Conservation (phyloP, 1,284 basidiomycete species). For the Omphalotus olearius region DNA sequence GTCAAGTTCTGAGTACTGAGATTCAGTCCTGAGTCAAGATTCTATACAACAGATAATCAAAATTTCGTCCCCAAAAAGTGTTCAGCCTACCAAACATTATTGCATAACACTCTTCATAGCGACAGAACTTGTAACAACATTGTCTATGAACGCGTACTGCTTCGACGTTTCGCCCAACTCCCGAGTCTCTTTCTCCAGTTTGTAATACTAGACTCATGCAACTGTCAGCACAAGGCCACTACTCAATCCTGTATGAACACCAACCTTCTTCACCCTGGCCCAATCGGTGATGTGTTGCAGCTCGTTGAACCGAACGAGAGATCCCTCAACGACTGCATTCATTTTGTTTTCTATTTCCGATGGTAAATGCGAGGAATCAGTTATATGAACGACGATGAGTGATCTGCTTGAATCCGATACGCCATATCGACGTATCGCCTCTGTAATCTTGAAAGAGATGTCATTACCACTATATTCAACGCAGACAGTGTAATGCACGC, state of each 20-base stretch:
- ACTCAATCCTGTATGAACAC: constrained; percentile 11
- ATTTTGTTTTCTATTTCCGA: constrained; percentile 45
- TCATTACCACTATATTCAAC: not conserved
- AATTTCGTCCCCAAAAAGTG: too few relatives aligned
- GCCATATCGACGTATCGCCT: constrained; percentile 82
- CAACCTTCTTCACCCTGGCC: constrained; percentile 67
- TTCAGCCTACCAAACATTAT: constrained; percentile 20
- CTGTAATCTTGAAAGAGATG: constrained; percentile 63
- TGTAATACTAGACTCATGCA: constrained; percentile 57
- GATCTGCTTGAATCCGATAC: constrained; percentile 64
- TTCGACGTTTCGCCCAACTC: constrained; percentile 30
- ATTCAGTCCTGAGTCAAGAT: too few relatives aligned
- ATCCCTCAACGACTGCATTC: constrained; percentile 54
- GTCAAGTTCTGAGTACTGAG: too few relatives aligned
- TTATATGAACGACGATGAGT: constrained; percentile 73
- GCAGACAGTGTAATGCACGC: not conserved
- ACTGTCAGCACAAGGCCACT: too few relatives aligned
- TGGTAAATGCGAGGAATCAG: constrained; percentile 29
- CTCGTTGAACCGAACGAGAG: constrained; percentile 39
- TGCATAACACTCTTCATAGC: constrained; percentile 76
- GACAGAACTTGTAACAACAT: constrained; percentile 70
- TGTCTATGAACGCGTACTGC: constrained; percentile 47
- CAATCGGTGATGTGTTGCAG: constrained; percentile 64
- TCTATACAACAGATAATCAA: too few relatives aligned
- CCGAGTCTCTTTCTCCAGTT: constrained; percentile 56